Conservation (phyloP, 179 eudicot species). For the Beta macrorhiza region DNA sequence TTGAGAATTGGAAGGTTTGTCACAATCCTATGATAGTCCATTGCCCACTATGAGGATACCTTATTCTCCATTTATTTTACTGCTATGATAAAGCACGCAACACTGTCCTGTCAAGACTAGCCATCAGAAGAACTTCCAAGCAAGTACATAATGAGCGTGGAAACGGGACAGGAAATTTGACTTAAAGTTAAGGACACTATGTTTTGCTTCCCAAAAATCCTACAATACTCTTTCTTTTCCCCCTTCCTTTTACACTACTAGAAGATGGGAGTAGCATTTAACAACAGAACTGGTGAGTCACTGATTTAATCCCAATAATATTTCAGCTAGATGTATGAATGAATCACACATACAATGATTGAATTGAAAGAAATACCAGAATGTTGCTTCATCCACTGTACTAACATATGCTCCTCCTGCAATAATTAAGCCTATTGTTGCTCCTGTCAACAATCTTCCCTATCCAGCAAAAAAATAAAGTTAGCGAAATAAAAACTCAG, state of each 20-base stretch:
- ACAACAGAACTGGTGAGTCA: neutral
- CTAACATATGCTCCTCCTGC: constrained; percentile 98
- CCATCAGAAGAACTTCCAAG: neutral
- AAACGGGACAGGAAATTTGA: neutral
- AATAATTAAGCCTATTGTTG: constrained; percentile 71
- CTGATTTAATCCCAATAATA: neutral
- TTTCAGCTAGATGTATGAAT: neutral
- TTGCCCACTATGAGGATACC: neutral
- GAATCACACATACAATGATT: neutral
- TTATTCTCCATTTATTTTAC: neutral
- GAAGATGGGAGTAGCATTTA: neutral
- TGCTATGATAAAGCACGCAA: neutral
- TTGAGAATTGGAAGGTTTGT: neutral
- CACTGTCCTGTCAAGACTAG: neutral
- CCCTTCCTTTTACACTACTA: neutral
- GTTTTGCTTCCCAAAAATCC: neutral
- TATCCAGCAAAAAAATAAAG: constrained; percentile 23
- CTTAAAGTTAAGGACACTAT: neutral
- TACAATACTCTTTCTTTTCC: too few relatives aligned
- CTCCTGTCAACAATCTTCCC: constrained; percentile 83
- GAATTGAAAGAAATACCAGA: constrained; percentile 56
- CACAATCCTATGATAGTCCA: neutral
- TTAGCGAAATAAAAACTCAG: neutral
- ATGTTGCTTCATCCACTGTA: constrained; percentile 97
- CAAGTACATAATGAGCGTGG: neutral